Evolutionary conservation across 331 rosid species (phyloP).

Genomic region (Spiraea crenata): DNA sequence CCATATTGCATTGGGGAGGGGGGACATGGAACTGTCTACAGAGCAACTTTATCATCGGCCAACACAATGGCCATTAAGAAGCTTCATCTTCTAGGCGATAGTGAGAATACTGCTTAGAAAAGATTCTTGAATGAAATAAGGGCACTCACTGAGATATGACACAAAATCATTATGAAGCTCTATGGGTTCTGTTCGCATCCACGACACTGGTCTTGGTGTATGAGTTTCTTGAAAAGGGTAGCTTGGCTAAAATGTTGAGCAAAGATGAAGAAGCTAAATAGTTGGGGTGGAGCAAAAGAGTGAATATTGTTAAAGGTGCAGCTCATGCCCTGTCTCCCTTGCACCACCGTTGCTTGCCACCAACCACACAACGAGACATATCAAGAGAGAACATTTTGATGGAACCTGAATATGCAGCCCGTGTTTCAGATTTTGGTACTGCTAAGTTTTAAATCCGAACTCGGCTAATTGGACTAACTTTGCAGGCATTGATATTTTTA

Average conservation of each 20-base stretch:
- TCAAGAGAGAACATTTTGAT: constrained; percentile 37
- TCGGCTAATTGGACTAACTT: constrained; percentile 29
- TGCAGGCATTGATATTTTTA: no score
- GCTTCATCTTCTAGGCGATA: constrained; percentile 19
- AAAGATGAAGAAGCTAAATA: constrained; percentile 20
- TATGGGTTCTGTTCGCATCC: constrained; percentile 28
- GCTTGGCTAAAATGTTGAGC: constrained; percentile 16
- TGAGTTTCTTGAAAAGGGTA: constrained; percentile 31
- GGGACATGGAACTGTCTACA: constrained; percentile 39
- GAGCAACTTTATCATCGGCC: constrained; percentile 5
- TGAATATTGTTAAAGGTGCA: no score
- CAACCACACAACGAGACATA: constrained; percentile 32
- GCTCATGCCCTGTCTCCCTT: constrained; percentile 34
- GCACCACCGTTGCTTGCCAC: constrained; percentile 32
- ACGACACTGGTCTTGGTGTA: constrained; percentile 8
- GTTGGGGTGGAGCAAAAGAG: constrained; percentile 35
- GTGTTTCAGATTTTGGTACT: constrained; percentile 24
- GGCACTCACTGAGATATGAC: neutral
- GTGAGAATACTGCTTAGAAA: neutral
- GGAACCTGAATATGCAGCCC: constrained; percentile 28
- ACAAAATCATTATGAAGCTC: constrained; percentile 20
- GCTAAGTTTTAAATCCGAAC: constrained; percentile 29
- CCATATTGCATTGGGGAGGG: constrained; percentile 26
- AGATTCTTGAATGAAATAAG: neutral
- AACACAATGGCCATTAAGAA: constrained; percentile 34